Evolutionary conservation across 805 yeast species (phyloP).

Genomic region (Hanseniaspora valbyensis): DNA sequence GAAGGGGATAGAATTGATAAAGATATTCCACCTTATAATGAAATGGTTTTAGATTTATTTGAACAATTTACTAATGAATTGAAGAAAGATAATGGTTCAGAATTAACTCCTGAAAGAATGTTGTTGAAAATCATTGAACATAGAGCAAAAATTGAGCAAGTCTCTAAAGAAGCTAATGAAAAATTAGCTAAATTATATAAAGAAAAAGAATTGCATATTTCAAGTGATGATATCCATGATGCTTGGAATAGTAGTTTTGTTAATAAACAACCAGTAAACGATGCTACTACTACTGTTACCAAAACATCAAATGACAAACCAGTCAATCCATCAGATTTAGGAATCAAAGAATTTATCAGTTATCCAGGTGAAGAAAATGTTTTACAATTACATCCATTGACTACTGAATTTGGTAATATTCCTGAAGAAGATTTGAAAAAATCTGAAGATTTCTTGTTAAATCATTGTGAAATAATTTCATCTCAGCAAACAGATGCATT

Average conservation of each 20-base stretch:
- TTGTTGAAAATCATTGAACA: conserved; percentile 41
- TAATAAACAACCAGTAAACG: conserved; percentile 37
- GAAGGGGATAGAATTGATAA: conserved; percentile 35
- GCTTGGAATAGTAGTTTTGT: conserved; percentile 82
- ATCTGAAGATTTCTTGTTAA: conserved; percentile 42
- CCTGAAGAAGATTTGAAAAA: conserved; percentile 37
- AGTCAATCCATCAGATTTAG: conserved; percentile 16
- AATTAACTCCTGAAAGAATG: conserved; percentile 32
- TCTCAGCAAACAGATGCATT: conserved; percentile 85
- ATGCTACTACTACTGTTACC: conserved; percentile 6
- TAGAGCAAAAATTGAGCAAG: conserved; percentile 56
- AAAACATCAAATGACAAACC: conserved; percentile 11
- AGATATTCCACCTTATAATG: conserved; percentile 60
- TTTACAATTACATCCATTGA: conserved; percentile 48
- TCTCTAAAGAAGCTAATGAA: conserved; percentile 49
- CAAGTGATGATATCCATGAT: conserved; percentile 82
- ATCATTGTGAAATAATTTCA: conserved; percentile 58
- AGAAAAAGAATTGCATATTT: conserved; percentile 65
- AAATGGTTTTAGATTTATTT: conserved; percentile 84
- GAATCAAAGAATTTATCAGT: conserved; percentile 23
- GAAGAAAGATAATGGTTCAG: conserved; percentile 37
- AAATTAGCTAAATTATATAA: conserved; percentile 56
- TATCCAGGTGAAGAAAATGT: conserved; percentile 35
- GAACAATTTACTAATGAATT: conserved; percentile 61
- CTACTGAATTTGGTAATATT: conserved; percentile 53